Evolutionary conservation across 345 rosid genomes (phyloP).

Genomic region (Salix brachista): DNA sequence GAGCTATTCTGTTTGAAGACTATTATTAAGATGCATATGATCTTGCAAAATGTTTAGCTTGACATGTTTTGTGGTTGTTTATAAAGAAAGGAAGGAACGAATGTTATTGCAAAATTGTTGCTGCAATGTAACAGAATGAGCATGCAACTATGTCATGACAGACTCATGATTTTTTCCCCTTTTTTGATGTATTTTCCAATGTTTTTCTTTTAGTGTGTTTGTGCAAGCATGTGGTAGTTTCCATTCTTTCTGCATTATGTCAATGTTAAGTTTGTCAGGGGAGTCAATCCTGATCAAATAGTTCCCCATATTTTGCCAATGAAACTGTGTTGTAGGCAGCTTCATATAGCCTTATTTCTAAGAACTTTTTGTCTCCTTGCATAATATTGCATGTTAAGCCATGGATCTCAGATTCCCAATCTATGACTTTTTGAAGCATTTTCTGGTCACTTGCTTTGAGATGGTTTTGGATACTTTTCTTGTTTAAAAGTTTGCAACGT

Average conservation of each 20-base stretch:
- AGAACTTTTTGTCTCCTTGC: background rate
- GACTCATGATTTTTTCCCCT: background rate
- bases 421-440: background rate
- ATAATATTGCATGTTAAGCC: background rate
- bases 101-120: background rate
- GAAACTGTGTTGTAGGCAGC: background rate
- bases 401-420: background rate
- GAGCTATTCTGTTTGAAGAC: background rate
- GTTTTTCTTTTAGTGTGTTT: background rate
- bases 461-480: background rate
- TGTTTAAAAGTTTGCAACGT: background rate
- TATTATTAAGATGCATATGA: background rate
- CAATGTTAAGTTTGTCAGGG: background rate
- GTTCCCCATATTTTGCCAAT: background rate
- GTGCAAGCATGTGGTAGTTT: background rate
- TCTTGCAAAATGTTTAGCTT: background rate
- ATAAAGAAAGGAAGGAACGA: background rate
- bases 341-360: background rate
- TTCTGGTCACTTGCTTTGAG: background rate
- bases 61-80: background rate
- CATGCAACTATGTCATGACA: background rate
- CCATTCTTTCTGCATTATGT: background rate
- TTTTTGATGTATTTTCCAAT: background rate
- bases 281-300: background rate
- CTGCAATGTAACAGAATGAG: background rate